Conservation (phyloP, 108 stramenopile species). For the Nannochloropsis gaditana region DNA sequence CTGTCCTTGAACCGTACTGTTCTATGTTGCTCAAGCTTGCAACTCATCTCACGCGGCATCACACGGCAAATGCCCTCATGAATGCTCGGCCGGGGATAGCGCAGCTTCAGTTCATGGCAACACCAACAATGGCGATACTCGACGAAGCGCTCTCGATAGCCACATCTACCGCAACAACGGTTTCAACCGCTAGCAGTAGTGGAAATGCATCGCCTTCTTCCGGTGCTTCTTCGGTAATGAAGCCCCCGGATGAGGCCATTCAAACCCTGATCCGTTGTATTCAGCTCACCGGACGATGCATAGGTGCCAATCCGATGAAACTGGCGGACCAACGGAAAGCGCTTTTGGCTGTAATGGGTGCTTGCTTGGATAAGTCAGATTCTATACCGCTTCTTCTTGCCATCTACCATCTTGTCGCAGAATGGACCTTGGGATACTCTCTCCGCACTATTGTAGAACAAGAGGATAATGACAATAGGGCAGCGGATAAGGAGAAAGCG, state of each 20-base stretch:
- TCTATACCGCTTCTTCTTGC: neutral
- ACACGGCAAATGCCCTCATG: neutral
- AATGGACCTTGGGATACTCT: conserved; percentile 11
- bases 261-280: conserved; percentile 8
- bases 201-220: neutral
- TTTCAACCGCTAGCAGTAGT: neutral
- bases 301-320: neutral
- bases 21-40: conserved; percentile 9
- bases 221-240: neutral
- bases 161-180: neutral
- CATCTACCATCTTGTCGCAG: conserved; percentile 6
- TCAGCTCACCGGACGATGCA: neutral
- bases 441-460: neutral
- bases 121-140: neutral
- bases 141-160: neutral
- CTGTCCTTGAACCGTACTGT: neutral
- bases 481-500: neutral
- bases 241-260: conserved; percentile 12
- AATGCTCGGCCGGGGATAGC: neutral
- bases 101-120: conserved; percentile 12
- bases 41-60: neutral
- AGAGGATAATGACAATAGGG: no score
- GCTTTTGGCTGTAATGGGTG: neutral
- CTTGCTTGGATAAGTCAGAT: neutral
- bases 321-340: neutral